Conservation (phyloP, 179 eudicot species). For the Beta macrorhiza region DNA sequence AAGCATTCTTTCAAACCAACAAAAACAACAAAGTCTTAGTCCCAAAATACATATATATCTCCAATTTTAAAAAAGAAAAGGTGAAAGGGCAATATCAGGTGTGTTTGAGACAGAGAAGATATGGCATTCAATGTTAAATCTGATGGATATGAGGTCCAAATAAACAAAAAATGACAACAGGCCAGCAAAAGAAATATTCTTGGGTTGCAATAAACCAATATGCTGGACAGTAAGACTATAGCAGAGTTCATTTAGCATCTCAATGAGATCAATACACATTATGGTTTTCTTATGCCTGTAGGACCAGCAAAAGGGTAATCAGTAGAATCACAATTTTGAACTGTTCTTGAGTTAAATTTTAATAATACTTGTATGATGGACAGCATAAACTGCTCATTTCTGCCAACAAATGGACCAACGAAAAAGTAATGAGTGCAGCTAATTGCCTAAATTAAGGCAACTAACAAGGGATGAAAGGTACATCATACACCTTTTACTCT, state of each 20-base stretch:
- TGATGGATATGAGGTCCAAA: conserved; percentile 1
- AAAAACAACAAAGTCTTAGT: too few relatives aligned
- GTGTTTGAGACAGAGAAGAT: background rate
- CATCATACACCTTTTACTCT: background rate
- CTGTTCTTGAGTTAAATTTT: background rate
- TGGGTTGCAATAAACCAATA: conserved; percentile 3
- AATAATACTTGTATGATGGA: too few relatives aligned
- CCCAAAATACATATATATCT: too few relatives aligned
- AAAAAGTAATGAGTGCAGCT: background rate
- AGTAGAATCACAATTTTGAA: conserved; percentile 3
- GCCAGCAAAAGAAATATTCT: background rate
- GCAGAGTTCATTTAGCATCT: conserved; percentile 15
- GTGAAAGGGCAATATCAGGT: background rate
- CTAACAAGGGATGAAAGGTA: background rate
- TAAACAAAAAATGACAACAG: background rate
- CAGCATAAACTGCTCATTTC: background rate
- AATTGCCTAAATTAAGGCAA: background rate
- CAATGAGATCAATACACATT: conserved; percentile 4
- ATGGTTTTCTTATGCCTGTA: conserved; percentile 7
- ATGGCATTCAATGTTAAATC: conserved; percentile 16
- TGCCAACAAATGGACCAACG: background rate
- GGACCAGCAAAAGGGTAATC: conserved; percentile 8
- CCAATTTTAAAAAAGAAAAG: background rate
- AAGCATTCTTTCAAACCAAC: background rate
- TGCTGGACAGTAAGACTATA: background rate